These are phyloP conservation scores for Neofusicoccum ribis DNA, from an alignment of 2,329 filamentous ascomycete genomes.

Conservation along the genomic window DNA sequence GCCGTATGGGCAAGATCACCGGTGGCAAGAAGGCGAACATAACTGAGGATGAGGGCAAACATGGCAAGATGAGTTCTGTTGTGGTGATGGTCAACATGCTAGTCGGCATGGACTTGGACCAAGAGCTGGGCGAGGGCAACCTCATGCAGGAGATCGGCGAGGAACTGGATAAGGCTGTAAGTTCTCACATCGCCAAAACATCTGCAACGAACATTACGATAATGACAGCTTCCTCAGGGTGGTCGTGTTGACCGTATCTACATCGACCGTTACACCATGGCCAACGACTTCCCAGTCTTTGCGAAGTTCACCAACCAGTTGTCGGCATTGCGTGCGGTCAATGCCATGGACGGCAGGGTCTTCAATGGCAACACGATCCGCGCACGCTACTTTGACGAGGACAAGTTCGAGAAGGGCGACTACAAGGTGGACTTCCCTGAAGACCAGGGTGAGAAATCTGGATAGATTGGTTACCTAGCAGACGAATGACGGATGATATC, in stretches of 20 bases:
- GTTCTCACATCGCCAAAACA: conserved; percentile 20
- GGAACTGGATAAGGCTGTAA: conserved; percentile 79
- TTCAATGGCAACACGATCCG: conserved; percentile 85
- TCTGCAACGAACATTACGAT: conserved; percentile 22
- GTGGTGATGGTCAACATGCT: conserved; percentile 84
- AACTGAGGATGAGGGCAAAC: conserved; percentile 32
- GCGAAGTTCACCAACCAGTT: conserved; percentile 88
- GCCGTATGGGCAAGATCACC: conserved; percentile 72
- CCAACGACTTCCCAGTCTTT: conserved; percentile 68
- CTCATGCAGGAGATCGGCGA: conserved; percentile 94
- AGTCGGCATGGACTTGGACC: conserved; percentile 75
- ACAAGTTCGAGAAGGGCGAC: conserved; percentile 63
- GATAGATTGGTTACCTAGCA: background rate
- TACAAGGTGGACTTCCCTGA: background rate
- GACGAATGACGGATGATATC: background rate
- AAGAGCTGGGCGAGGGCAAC: conserved; percentile 67
- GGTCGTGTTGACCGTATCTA: conserved; percentile 79
- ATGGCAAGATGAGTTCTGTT: conserved; percentile 70
- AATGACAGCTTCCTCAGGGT: conserved; percentile 55
- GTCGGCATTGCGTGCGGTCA: conserved; percentile 86
- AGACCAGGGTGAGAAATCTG: background rate
- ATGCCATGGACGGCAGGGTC: conserved; percentile 80
- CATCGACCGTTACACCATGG: conserved; percentile 61
- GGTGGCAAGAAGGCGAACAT: conserved; percentile 65
- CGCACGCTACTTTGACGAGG: conserved; percentile 79